Conservation (phyloP, 1,284 basidiomycete genomes). For the Macrocystidia cucumis region DNA sequence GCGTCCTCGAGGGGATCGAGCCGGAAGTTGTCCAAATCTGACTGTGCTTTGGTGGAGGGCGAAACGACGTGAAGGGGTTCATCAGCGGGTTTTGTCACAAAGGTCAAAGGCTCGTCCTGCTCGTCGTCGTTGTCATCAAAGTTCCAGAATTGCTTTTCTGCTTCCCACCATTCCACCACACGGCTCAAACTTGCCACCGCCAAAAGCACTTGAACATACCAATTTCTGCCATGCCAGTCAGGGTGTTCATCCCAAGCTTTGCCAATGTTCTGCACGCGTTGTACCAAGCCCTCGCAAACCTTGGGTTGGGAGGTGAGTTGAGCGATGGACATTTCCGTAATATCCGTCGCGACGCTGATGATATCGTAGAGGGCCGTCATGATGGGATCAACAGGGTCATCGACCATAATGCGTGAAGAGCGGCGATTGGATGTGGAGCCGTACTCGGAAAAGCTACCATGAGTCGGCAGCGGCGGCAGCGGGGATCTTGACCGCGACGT, state of each 20-base stretch:
- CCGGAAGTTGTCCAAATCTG: constrained; percentile 37
- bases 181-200: constrained; percentile 95
- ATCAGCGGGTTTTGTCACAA: constrained; percentile 80
- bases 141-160: constrained; percentile 99
- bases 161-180: constrained; percentile 99
- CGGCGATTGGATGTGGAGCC: constrained; percentile 51
- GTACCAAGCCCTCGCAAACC: constrained; percentile 81
- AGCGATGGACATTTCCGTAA: constrained; percentile 84
- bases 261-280: constrained; percentile 86
- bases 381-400: constrained; percentile 83
- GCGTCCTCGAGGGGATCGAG: constrained; percentile 52
- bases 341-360: constrained; percentile 91
- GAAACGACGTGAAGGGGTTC: constrained; percentile 39
- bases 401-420: constrained; percentile 65
- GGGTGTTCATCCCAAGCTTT: constrained; percentile 96
- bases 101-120: constrained; percentile 81
- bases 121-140: constrained; percentile 93
- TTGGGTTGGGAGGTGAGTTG: constrained; percentile 83
- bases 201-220: constrained; percentile 96
- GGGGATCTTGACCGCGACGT: constrained; percentile 95
- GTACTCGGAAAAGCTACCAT: constrained; percentile 58
- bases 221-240: constrained; percentile 95
- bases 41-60: constrained; percentile 31
- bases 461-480: constrained; percentile 67
- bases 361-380: constrained; percentile 89